Evolutionary conservation across 73 alveolate species (phyloP).

Genomic region (Paramecium tetraurelia): DNA sequence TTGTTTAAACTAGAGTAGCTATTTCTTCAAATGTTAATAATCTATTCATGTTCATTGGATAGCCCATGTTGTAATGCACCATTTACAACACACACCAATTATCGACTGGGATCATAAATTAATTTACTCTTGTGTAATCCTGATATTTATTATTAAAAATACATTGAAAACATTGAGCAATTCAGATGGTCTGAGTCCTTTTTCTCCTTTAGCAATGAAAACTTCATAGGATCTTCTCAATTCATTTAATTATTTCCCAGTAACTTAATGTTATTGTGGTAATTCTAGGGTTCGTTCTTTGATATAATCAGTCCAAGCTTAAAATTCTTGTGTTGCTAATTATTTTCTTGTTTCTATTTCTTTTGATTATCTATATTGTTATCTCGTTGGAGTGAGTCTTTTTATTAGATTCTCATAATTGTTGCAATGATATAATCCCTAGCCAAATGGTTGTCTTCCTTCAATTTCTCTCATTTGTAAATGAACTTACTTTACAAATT

Average conservation of each 20-base stretch:
- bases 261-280: constrained; percentile 1
- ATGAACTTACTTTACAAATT: background rate
- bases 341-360: background rate
- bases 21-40: constrained; percentile 7
- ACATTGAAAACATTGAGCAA: background rate
- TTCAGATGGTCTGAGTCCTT: constrained; percentile 6
- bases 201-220: background rate
- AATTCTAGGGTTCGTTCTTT: background rate
- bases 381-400: background rate
- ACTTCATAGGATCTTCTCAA: constrained; percentile 15
- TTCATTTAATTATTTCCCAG: background rate
- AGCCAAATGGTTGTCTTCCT: constrained; percentile 29
- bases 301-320: constrained; percentile 2
- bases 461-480: constrained; percentile 38
- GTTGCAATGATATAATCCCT: constrained; percentile 28
- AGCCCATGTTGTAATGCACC: constrained; percentile 3
- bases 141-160: background rate
- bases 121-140: background rate
- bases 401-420: constrained; percentile 25
- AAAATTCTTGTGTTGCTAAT: background rate
- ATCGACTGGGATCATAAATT: constrained; percentile 31
- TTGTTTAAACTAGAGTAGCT: background rate
- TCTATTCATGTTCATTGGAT: constrained; percentile 3
- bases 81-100: constrained; percentile 42
- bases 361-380: background rate